These are phyloP conservation scores for Chondrus crispus DNA, from an alignment of 23 red algal species.

Conservation along the genomic window DNA sequence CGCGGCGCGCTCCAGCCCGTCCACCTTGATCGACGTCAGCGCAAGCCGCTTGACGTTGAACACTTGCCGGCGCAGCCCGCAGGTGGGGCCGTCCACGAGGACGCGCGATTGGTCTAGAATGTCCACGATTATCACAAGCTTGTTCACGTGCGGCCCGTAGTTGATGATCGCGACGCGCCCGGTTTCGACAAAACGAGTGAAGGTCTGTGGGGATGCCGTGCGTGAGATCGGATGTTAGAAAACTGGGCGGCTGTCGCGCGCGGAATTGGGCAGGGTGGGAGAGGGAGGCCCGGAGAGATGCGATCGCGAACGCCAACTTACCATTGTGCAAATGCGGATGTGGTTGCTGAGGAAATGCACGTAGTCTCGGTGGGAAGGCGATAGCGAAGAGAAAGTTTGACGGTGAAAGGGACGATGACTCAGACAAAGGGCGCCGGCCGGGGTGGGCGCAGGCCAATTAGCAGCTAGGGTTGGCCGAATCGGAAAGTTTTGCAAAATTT, in stretches of 20 bases:
- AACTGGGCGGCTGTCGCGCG: neutral
- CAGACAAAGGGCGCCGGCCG: too few species aligned
- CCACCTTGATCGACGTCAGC: conserved; percentile 71
- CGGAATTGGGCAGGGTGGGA: neutral
- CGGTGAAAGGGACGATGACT: too few species aligned
- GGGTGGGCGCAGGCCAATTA: too few species aligned
- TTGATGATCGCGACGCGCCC: conserved; percentile 80
- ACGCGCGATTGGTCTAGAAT: conserved; percentile 83
- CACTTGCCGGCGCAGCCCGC: conserved; percentile 57
- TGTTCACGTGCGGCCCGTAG: conserved; percentile 73
- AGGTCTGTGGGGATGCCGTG: conserved; percentile 21
- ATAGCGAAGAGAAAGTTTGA: too few species aligned
- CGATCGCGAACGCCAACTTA: too few species aligned
- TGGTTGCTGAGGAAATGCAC: too few species aligned
- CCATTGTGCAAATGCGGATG: too few species aligned
- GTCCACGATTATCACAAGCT: conserved; percentile 90
- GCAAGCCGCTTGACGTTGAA: conserved; percentile 78
- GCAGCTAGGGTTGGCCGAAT: too few species aligned
- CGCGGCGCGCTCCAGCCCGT: conserved; percentile 61
- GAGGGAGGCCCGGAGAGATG: neutral
- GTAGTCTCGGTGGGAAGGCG: too few species aligned
- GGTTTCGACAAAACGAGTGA: conserved; percentile 84
- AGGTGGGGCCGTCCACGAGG: conserved; percentile 68
- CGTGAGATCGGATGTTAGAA: neutral
- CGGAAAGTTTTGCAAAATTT: too few species aligned